These are phyloP conservation scores for Yamadazyma trypodendri DNA, from an alignment of 1,139 yeast genomes.

Conservation along the genomic window DNA sequence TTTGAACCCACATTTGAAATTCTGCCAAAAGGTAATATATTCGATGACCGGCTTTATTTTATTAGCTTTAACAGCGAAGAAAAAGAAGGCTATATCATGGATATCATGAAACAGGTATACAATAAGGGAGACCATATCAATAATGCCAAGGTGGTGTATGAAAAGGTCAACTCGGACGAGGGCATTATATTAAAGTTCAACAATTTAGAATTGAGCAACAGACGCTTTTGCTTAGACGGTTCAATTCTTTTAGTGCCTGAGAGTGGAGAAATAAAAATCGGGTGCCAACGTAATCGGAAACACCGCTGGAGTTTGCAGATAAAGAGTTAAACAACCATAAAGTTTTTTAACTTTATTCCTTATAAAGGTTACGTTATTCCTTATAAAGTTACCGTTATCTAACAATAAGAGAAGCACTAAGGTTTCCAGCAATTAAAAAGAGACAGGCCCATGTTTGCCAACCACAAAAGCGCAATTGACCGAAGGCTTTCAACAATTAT, in stretches of 20 bases:
- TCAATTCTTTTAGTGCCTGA: slow-evolving; percentile 34
- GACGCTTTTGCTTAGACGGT: slow-evolving; percentile 59
- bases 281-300: slow-evolving; percentile 1
- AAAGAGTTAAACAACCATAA: too few relatives aligned
- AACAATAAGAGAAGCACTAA: too few relatives aligned
- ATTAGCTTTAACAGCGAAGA: slow-evolving; percentile 50
- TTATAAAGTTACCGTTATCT: too few relatives aligned
- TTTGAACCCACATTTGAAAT: slow-evolving; percentile 71
- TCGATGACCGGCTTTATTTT: slow-evolving; percentile 50
- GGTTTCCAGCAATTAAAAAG: too few relatives aligned
- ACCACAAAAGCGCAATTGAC: too few relatives aligned
- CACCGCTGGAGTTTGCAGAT: slow-evolving; percentile 5
- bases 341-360: too few relatives aligned
- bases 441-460: too few relatives aligned
- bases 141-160: slow-evolving; percentile 39
- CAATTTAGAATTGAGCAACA: slow-evolving; percentile 19
- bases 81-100: slow-evolving; percentile 40
- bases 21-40: slow-evolving; percentile 65
- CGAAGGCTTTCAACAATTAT: too few relatives aligned
- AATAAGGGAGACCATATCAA: slow-evolving; percentile 49
- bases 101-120: slow-evolving; percentile 60
- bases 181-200: slow-evolving; percentile 26
- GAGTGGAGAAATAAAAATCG: slow-evolving; percentile 14
- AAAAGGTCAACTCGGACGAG: slow-evolving; percentile 25
- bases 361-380: too few relatives aligned